Evolutionary conservation across 192 early-diverging fungal species (phyloP).

Genomic region (Umbelopsis ramanniana): DNA sequence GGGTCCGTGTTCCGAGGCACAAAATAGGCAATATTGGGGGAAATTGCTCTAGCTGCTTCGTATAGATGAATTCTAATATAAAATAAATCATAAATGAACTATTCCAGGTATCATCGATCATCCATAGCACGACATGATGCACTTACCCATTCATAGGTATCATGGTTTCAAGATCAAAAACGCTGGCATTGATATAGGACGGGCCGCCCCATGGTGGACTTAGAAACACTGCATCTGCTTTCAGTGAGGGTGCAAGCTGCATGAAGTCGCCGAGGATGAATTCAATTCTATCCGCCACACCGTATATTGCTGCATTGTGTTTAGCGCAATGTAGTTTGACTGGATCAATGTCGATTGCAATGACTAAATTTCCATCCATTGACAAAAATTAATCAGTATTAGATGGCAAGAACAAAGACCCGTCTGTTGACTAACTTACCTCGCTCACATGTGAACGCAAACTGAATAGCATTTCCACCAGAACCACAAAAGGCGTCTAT

Average conservation of each 20-base stretch:
- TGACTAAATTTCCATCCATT: constrained; percentile 55
- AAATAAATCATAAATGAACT: not conserved
- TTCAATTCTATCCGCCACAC: constrained; percentile 89
- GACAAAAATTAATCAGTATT: not conserved
- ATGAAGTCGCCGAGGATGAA: constrained; percentile 93
- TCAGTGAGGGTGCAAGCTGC: constrained; percentile 68
- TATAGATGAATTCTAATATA: constrained; percentile 63
- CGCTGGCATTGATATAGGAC: constrained; percentile 61
- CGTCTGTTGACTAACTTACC: constrained; percentile 40
- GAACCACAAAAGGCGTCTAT: constrained; percentile 96
- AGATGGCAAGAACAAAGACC: not conserved
- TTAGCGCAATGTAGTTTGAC: constrained; percentile 77
- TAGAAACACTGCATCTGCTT: constrained; percentile 90
- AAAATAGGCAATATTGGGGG: constrained; percentile 82
- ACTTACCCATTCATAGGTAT: constrained; percentile 76
- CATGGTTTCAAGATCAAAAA: constrained; percentile 73
- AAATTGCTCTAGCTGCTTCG: constrained; percentile 63
- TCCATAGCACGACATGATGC: not conserved
- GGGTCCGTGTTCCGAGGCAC: constrained; percentile 83
- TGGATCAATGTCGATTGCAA: constrained; percentile 92
- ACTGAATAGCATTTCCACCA: constrained; percentile 97
- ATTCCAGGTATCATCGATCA: not conserved
- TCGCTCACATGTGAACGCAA: constrained; percentile 84
- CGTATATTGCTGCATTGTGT: constrained; percentile 90
- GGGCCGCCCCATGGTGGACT: constrained; percentile 98